Evolutionary conservation across 768 basidiomycete species (phyloP).

Genomic region (Lyophyllum atratum): DNA sequence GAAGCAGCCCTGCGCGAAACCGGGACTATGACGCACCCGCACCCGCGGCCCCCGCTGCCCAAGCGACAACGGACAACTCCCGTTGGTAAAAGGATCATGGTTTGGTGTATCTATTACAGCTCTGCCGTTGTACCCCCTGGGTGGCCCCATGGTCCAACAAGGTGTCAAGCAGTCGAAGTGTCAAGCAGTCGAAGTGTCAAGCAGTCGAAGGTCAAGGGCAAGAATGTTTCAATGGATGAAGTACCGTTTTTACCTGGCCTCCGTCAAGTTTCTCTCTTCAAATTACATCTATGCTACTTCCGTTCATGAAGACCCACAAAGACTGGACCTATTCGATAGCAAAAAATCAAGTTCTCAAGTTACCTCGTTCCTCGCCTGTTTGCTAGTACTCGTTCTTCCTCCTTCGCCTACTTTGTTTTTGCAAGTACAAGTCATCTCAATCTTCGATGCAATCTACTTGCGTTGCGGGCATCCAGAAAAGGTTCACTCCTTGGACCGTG

Average conservation of each 20-base stretch:
- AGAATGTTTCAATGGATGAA: constrained; percentile 40
- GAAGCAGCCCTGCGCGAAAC: constrained; percentile 51
- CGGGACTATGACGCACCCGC: constrained; percentile 38
- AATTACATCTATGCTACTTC: constrained; percentile 43
- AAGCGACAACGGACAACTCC: constrained; percentile 31
- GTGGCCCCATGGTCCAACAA: constrained; percentile 27
- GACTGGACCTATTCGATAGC: constrained; percentile 56
- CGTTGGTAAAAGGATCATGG: constrained; percentile 59
- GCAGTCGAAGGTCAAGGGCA: constrained; percentile 42
- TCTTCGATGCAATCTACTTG: constrained; percentile 22
- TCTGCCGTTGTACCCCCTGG: constrained; percentile 14
- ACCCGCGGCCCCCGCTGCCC: constrained; percentile 37
- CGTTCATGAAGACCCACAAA: constrained; percentile 42
- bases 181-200: constrained; percentile 27
- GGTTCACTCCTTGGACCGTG: constrained; percentile 16
- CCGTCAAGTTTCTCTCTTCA: constrained; percentile 38
- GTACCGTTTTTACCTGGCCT: constrained; percentile 41
- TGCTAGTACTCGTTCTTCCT: constrained; percentile 53
- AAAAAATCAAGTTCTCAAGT: constrained; percentile 68
- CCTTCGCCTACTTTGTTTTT: constrained; percentile 51
- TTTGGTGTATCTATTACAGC: constrained; percentile 13
- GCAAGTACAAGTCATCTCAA: constrained; percentile 42
- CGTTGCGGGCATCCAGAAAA: constrained; percentile 16
- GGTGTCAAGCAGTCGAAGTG: constrained; percentile 24
- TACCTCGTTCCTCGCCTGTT: constrained; percentile 52